Percentiles rank a stretch among this genome's conserved stretches.
Conservation (phyloP, 1,139 yeast species). For the Blastobotrys serpentis region DNA sequence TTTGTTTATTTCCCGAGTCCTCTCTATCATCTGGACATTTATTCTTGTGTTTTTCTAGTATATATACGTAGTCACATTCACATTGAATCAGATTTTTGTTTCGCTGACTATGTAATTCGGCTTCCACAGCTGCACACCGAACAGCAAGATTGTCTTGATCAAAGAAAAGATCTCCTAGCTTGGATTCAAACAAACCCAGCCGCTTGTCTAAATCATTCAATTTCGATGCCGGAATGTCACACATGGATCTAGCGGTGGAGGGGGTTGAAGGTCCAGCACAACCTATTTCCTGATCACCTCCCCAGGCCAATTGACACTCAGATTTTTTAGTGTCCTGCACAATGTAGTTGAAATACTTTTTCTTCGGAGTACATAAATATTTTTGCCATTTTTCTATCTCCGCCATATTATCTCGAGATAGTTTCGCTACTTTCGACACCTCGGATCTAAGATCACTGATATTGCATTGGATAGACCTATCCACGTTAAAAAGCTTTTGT, state of each 20-base stretch:
- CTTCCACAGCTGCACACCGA: slow-evolving; percentile 1
- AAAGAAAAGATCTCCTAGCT: not conserved
- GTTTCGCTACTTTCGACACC: not conserved
- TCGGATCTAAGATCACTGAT: not conserved
- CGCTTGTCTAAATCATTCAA: not conserved
- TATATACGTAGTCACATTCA: not conserved
- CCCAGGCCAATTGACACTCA: not conserved
- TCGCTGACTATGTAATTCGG: not conserved
- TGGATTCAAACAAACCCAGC: not conserved
- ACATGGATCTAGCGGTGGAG: not conserved
- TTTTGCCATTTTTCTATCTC: not conserved
- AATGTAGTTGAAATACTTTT: not conserved
- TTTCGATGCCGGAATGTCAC: not conserved
- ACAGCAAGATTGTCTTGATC: not conserved
- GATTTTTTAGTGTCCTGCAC: not conserved
- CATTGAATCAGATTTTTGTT: not conserved
- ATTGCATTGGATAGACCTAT: not conserved
- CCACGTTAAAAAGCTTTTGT: not conserved
- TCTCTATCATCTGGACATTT: not conserved
- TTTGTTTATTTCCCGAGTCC: no score
- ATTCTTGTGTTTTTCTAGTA: not conserved
- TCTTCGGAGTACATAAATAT: not conserved
- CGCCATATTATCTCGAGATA: not conserved
- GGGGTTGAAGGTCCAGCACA: not conserved
- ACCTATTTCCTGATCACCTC: no score